Base-by-base conservation (phyloP, 2,329 filamentous ascomycete species). In the Delphinella strobiligena region DNA sequence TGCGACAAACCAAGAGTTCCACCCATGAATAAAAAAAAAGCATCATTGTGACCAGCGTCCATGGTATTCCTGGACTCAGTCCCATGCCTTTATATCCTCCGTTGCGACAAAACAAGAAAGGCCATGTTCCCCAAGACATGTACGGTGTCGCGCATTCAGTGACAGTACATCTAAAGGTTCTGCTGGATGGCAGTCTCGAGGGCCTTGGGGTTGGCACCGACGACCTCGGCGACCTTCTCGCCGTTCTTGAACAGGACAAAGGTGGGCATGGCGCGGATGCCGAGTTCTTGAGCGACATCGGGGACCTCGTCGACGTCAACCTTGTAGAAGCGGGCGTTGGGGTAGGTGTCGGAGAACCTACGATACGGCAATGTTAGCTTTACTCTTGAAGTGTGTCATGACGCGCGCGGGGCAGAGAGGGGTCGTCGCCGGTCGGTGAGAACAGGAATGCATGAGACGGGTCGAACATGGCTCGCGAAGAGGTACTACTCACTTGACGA, bases 191-290 rank as follows among this genome's bases (percentile, higher is more conserved):
- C 67, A 24, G 61, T 61, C 62, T 74, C 61, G 43, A 93, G 64
- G n/a, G 71, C 77, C 36, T 62, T 60, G n/a, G 80, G 80, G 66
- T 86, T 86, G 53, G 86, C 87, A 47, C 88, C 88, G 19, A 91
- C 75, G 43, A 94, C 65, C 64, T 85, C 80, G 32, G 64, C 69
- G 27, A 78, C 62, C 69, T 83, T 81, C 61, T 84, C 61, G 49
- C 82, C 86, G 51, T 79, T 63, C 72, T 86, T 83, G 75, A 87
- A 94, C 55, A 93, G 61, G 41, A 82, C 55, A 68, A 96, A 94
- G 19, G 86, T 93, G 41, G 89, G 88, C 87, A 96, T 94, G 59
- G 88, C 87, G 52, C 83, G 78, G 60, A 96, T 75, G 48, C 75
- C 76, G 47, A 91, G 77, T 58, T 91, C 77, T 54, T 80, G 72